Conservation (phyloP, 2,329 filamentous ascomycete species). For the Diaporthe sp. region DNA sequence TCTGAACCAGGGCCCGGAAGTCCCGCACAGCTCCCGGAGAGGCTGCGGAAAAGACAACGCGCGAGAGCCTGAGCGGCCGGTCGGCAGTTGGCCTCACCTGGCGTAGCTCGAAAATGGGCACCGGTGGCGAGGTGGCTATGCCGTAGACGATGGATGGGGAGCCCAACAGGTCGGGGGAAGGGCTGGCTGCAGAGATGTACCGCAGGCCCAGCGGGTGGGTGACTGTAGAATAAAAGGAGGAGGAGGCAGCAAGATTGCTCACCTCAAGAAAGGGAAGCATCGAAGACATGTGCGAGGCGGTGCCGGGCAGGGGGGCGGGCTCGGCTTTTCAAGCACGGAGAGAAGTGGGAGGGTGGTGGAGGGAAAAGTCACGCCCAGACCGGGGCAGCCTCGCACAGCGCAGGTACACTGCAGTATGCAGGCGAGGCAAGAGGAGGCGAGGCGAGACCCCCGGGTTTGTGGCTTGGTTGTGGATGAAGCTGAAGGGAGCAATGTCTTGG, state of each 20-base stretch:
- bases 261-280: slow-evolving; percentile 73
- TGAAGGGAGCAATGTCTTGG: slow-evolving; percentile 13
- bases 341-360: slow-evolving; percentile 15
- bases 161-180: slow-evolving; percentile 42
- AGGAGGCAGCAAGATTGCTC: slow-evolving; percentile 81
- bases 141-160: slow-evolving; percentile 60
- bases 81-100: slow-evolving; percentile 56
- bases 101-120: slow-evolving; percentile 61
- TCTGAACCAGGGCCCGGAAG: slow-evolving; percentile 79
- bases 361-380: neutral
- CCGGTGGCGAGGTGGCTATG: slow-evolving; percentile 48
- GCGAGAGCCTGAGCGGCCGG: slow-evolving; percentile 57
- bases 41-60: slow-evolving; percentile 77
- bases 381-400: slow-evolving; percentile 28
- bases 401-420: slow-evolving; percentile 25
- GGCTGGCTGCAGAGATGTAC: slow-evolving; percentile 66
- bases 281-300: slow-evolving; percentile 46
- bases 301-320: slow-evolving; percentile 12
- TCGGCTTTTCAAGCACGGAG: slow-evolving; percentile 28
- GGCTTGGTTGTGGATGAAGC: slow-evolving; percentile 25
- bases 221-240: slow-evolving; percentile 86
- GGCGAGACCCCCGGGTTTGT: slow-evolving; percentile 10
- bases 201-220: slow-evolving; percentile 83
- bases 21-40: slow-evolving; percentile 75
- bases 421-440: slow-evolving; percentile 6